Base-by-base conservation (phyloP, 345 rosid genomes). In the Laguncularia racemosa region DNA sequence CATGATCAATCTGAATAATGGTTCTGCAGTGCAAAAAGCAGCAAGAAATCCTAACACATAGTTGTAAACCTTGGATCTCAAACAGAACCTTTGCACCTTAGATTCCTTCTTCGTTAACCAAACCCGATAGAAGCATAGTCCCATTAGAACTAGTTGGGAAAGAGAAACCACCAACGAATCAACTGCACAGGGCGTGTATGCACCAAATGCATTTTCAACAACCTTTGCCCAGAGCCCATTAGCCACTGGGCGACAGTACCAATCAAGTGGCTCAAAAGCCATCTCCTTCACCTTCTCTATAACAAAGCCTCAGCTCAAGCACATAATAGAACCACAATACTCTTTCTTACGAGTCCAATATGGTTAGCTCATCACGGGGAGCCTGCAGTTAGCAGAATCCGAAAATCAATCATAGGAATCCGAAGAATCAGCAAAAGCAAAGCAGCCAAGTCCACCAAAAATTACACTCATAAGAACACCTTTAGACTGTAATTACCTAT, bases 141-240 rank as follows among this genome's bases (percentile, higher is more conserved):
- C 76, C 67, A 84, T 69, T 52, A 93, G 80, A 65, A 71, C 78
- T 74, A 93, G 48, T 65, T 93, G 84, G 56, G 96, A 78, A 53
- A 84, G 17, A 4, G 73, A 64, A 28, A 89, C 51, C 59, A 89
- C 99, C 69, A 89, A 65, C 51, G 92, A 79, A 69, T 89, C 84
- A 18, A 90, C 74, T 46, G 88, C 95, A 77, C 99, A 89, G 20
- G 99, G 99, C 53, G 99, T 89, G 73, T 89, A 93, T 48, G 82
- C 85, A 49, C 99, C 99, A 73, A 93, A 84, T 16, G 96, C 99
- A 82, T 85, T 89, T 62, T 80, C 81, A 67, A 87, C 96, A 20
- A 67, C 73, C 66, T 68, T 82, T 12, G 89, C 59, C 99, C 99
- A 93, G 57, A 75, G 60, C 61, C 97, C 97, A 74, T 79, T 63